A percentile compares a stretch with the other conserved stretches of the same genome.
These are phyloP conservation scores for Leishmania arabica DNA, from an alignment of 208 protist species.

Conservation along the genomic window DNA sequence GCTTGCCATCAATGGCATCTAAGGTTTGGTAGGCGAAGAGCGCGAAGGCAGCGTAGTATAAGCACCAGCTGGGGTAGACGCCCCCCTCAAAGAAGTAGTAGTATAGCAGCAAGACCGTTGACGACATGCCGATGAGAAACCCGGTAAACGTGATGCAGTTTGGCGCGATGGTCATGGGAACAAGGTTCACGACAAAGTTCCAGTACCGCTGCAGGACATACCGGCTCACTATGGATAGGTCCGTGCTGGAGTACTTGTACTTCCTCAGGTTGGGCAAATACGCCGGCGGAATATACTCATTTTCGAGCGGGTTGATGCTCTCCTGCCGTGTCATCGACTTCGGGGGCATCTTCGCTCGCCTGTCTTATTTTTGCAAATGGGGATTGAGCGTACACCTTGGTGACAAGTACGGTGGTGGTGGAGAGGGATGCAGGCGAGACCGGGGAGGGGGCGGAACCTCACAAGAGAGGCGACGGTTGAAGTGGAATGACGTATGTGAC, in stretches of 20 bases:
- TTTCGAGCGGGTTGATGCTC: constrained; percentile 44
- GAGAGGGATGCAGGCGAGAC: not conserved
- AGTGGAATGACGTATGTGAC: not conserved
- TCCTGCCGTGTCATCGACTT: constrained; percentile 8
- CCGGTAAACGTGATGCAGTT: constrained; percentile 89
- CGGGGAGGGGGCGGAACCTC: not conserved
- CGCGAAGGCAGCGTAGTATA: constrained; percentile 64
- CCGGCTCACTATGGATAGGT: constrained; percentile 70
- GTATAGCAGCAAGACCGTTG: constrained; percentile 58
- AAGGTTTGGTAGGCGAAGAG: constrained; percentile 94
- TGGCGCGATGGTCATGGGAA: constrained; percentile 89
- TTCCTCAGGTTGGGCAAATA: constrained; percentile 75
- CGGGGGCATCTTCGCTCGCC: not conserved
- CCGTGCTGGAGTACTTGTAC: constrained; percentile 83
- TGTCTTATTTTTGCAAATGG: not conserved
- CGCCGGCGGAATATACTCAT: constrained; percentile 66
- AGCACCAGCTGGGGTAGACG: constrained; percentile 88
- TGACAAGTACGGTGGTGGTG: not conserved
- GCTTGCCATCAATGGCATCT: constrained; percentile 96
- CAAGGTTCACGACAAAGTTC: constrained; percentile 82
- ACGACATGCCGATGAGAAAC: constrained; percentile 79
- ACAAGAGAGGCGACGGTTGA: not conserved
- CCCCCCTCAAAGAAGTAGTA: constrained; percentile 52
- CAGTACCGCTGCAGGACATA: constrained; percentile 88
- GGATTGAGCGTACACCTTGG: not conserved